phyloP scores from a whole-genome alignment of 768 basidiomycete species.

The Lactarius quietus region DNA sequence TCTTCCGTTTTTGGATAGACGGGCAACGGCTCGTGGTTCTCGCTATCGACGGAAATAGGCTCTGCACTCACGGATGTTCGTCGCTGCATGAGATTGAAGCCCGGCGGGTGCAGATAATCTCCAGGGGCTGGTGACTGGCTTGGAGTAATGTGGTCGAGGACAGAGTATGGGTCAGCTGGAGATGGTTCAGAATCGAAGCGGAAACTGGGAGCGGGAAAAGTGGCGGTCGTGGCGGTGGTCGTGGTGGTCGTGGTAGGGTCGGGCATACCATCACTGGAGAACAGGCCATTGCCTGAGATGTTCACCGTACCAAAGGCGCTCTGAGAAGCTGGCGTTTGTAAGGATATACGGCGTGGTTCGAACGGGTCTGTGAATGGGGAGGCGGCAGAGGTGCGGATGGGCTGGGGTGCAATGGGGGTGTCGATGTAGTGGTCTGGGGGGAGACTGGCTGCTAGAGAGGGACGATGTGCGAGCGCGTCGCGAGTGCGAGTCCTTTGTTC shows the following conservation, averaged over 20 bases:
- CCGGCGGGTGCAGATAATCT: constrained; percentile 70
- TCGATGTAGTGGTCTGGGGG: constrained; percentile 61
- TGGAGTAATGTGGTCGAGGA: constrained; percentile 33
- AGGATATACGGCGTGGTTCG: constrained; percentile 51
- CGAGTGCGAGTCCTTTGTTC: constrained; percentile 77
- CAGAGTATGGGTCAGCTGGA: constrained; percentile 39
- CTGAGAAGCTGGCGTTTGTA: constrained; percentile 48
- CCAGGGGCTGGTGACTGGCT: constrained; percentile 40
- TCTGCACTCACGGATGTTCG: constrained; percentile 96
- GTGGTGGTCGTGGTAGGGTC: constrained; percentile 25
- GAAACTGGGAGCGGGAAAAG: constrained; percentile 49
- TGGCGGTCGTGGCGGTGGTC: constrained; percentile 21
- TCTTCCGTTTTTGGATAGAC: constrained; percentile 74
- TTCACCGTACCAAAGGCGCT: constrained; percentile 79
- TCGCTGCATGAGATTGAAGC: constrained; percentile 78
- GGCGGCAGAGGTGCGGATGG: constrained; percentile 41
- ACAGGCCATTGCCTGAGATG: constrained; percentile 75
- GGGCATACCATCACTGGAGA: constrained; percentile 44
- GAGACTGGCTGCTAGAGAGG: constrained; percentile 48
- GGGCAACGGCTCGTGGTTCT: constrained; percentile 63
- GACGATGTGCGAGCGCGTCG: constrained; percentile 55
- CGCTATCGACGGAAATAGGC: constrained; percentile 81
- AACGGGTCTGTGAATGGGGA: constrained; percentile 56
- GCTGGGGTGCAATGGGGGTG: constrained; percentile 35
- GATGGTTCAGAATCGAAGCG: constrained; percentile 58